Conservation (phyloP, 768 basidiomycete species). For the Agaricus subrufescens region DNA sequence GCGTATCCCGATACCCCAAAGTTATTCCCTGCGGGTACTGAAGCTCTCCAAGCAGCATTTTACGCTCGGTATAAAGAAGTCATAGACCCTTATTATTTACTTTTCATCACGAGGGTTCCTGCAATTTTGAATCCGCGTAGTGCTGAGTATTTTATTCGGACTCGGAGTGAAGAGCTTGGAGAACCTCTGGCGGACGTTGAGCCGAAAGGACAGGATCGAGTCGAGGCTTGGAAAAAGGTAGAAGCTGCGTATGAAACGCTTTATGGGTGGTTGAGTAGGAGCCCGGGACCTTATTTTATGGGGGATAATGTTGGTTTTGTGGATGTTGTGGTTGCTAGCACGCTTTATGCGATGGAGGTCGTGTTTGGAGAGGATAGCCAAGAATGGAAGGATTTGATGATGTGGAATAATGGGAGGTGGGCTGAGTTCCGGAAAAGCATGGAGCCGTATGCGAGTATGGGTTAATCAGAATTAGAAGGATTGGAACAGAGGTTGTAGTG, state of each 20-base stretch:
- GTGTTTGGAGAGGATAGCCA: slow-evolving; percentile 14
- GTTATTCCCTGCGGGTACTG: slow-evolving; percentile 16
- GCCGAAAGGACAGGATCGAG: slow-evolving; percentile 1
- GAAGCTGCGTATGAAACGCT: slow-evolving; percentile 2
- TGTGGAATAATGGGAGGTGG: slow-evolving; percentile 19
- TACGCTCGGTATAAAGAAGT: slow-evolving; percentile 11
- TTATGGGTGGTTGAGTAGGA: slow-evolving; percentile 8
- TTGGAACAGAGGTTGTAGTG: too few species aligned
- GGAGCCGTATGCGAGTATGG: slow-evolving; percentile 5
- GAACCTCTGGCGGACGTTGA: neutral
- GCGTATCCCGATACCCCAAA: slow-evolving; percentile 30
- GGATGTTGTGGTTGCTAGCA: slow-evolving; percentile 8
- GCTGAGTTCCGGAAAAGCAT: slow-evolving; percentile 6
- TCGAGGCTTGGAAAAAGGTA: slow-evolving; percentile 1
- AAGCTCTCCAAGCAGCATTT: neutral
- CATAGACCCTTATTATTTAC: neutral
- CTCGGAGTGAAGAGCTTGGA: neutral
- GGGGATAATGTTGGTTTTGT: slow-evolving; percentile 11
- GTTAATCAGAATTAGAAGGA: neutral
- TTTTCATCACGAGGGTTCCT: slow-evolving; percentile 3
- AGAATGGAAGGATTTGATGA: slow-evolving; percentile 15
- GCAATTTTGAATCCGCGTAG: slow-evolving; percentile 2
- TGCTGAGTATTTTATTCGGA: slow-evolving; percentile 8
- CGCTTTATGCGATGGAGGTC: slow-evolving; percentile 4
- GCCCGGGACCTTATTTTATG: neutral